A percentile compares a stretch with the other conserved stretches of the same genome.
Conservation (phyloP, 371 early-diverging fungal species). For the Gilbertella persicaria region DNA sequence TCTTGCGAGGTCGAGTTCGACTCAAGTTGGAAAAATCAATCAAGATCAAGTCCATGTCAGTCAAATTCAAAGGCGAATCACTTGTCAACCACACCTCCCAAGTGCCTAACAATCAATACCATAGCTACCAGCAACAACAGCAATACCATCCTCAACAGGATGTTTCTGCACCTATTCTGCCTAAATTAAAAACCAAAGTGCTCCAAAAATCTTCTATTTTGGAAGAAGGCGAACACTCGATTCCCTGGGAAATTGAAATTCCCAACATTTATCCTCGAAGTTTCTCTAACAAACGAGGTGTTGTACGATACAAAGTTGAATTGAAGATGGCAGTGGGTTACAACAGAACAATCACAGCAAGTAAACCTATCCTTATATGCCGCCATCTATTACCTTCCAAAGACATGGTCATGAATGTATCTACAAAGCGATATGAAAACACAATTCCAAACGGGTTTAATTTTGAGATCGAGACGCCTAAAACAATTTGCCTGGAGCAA, state of each 20-base stretch:
- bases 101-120: slow-evolving; percentile 21
- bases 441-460: slow-evolving; percentile 34
- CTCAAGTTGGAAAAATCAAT: slow-evolving; percentile 23
- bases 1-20: slow-evolving; percentile 23
- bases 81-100: slow-evolving; percentile 5
- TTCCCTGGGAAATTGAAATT: slow-evolving; percentile 35
- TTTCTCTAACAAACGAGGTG: slow-evolving; percentile 23
- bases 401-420: slow-evolving; percentile 19
- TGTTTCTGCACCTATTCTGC: slow-evolving; percentile 9
- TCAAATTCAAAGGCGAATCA: slow-evolving; percentile 32
- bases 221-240: slow-evolving; percentile 4
- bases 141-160: neutral
- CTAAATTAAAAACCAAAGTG: slow-evolving; percentile 17
- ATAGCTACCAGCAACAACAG: slow-evolving; percentile 24
- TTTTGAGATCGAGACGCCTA: slow-evolving; percentile 35
- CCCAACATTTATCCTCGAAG: slow-evolving; percentile 28
- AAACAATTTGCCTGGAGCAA: slow-evolving; percentile 31
- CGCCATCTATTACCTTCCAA: slow-evolving; percentile 28
- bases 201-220: slow-evolving; percentile 5
- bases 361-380: slow-evolving; percentile 26
- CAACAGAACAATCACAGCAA: slow-evolving; percentile 21
- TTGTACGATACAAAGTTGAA: slow-evolving; percentile 28
- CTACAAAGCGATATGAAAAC: slow-evolving; percentile 25
- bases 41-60: slow-evolving; percentile 34
- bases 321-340: slow-evolving; percentile 27